Conservation (phyloP, 345 rosid species). For the Citrus hindsii region DNA sequence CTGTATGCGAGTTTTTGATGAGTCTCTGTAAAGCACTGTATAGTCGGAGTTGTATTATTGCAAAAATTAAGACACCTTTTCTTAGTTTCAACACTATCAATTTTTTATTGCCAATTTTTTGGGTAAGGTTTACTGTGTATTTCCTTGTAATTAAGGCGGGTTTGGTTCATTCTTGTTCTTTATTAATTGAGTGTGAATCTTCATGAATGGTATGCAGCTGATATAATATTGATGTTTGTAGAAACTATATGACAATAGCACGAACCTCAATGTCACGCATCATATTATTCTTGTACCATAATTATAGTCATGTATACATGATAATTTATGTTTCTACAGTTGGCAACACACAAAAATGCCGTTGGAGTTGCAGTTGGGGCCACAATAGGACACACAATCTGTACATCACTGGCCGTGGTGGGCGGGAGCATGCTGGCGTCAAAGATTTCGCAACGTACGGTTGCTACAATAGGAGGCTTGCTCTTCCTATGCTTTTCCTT, state of each 20-base stretch:
- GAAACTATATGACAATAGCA: neutral
- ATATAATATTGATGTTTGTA: neutral
- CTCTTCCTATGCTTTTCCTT: constrained; percentile 90
- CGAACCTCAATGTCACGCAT: neutral
- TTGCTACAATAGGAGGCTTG: constrained; percentile 87
- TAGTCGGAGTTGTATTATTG: neutral
- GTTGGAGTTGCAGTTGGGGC: constrained; percentile 95
- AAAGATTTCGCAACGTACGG: constrained; percentile 91
- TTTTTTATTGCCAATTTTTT: neutral
- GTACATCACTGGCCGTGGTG: constrained; percentile 91
- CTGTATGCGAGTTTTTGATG: neutral
- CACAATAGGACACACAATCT: constrained; percentile 73
- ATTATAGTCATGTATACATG: no score
- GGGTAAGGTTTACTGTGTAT: neutral
- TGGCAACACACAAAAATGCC: constrained; percentile 95
- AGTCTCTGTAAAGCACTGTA: neutral
- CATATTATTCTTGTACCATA: neutral
- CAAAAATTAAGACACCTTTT: neutral
- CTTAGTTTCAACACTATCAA: no score
- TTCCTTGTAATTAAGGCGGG: neutral
- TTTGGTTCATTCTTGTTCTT: neutral
- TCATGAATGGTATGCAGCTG: neutral
- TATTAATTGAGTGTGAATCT: neutral
- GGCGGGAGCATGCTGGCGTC: constrained; percentile 99
- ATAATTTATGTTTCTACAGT: constrained; percentile 39